Base-by-base conservation (phyloP, 2,329 filamentous ascomycete genomes). In the Claviceps pusilla region DNA sequence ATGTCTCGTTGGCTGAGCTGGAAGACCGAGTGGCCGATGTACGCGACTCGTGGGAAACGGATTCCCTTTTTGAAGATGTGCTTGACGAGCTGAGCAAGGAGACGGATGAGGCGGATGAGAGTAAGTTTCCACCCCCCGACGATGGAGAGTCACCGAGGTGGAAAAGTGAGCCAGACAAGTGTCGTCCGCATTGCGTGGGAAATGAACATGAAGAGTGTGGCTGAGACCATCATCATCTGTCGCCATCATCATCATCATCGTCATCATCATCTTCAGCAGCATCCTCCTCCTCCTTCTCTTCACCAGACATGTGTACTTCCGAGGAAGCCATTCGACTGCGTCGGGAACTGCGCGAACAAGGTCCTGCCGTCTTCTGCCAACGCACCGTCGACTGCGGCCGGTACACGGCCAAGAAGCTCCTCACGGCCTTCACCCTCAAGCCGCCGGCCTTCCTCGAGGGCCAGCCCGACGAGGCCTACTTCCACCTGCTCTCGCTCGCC, bases 341-440 rank as follows among this genome's bases (percentile, higher is more conserved):
- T 59, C 78, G 83, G 61, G 77, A 86, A 58, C 75, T 95, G 56
- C 86, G 86, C 64, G 76, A 81, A 52, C 74, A 89, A 57, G 90
- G 90, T n/a, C 86, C 87, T 28, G 78, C 81, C 57, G 77, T 84
- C 57, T 95, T 96, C 67, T 82, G 87, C 64, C 74, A 81, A 61
- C 77, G 83, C 60, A 89, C 85, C 37, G 75, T 94, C 51, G 80
- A 82, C 58, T 76, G 76, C 53, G 82, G 83, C 37, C 76, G 75
- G 52, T 83, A 93, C 65, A 83, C 84, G 24, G 86, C 86, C 54
- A 89, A 86, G 70, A 91, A 88, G 69, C 76, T 96, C 35, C 82
- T 91, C 65, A 89, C 87, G 9, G 90, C 89, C 14, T 96, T 96
- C 73, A 84, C 83, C 56, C 80, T 95, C 61, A 75, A 79, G 43